Conservation (phyloP, 1,139 yeast species). For the Scheffersomyces segobiensis region DNA sequence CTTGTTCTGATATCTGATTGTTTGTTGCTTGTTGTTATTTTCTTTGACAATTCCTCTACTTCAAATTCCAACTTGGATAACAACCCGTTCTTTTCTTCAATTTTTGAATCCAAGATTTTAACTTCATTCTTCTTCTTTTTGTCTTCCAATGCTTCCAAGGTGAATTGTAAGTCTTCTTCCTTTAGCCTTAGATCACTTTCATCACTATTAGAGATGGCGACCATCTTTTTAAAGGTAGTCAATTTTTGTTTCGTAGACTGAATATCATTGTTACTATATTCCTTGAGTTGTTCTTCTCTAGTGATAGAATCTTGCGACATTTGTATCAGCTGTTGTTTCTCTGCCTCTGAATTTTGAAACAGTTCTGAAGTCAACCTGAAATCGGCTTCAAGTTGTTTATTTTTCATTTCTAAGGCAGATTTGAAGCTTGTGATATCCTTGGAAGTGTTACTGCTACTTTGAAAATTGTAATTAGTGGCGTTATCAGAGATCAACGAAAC, state of each 20-base stretch:
- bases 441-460: constrained; percentile 2
- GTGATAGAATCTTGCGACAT: constrained; percentile 33
- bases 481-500: constrained; percentile 12
- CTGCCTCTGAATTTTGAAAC: constrained; percentile 5
- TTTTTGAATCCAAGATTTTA: constrained; percentile 30
- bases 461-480: constrained; percentile 5
- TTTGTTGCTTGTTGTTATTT: constrained; percentile 51
- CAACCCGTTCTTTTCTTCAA: constrained; percentile 38
- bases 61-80: constrained; percentile 50
- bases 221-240: constrained; percentile 29
- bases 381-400: constrained; percentile 3
- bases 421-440: constrained; percentile 4
- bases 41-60: constrained; percentile 53
- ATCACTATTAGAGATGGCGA: constrained; percentile 37
- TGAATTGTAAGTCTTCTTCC: constrained; percentile 31
- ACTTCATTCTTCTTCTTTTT: constrained; percentile 29
- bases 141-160: constrained; percentile 29
- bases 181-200: constrained; percentile 43
- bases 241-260: constrained; percentile 30
- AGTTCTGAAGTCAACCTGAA: constrained; percentile 1
- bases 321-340: constrained; percentile 12
- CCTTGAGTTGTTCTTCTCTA: constrained; percentile 42
- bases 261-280: constrained; percentile 37
- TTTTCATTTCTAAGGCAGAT: constrained; percentile 1
- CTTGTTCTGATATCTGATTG: constrained; percentile 50